These are phyloP conservation scores for Musa itinerans DNA, from an alignment of 176 grass and related monocot genomes.

Conservation along the genomic window DNA sequence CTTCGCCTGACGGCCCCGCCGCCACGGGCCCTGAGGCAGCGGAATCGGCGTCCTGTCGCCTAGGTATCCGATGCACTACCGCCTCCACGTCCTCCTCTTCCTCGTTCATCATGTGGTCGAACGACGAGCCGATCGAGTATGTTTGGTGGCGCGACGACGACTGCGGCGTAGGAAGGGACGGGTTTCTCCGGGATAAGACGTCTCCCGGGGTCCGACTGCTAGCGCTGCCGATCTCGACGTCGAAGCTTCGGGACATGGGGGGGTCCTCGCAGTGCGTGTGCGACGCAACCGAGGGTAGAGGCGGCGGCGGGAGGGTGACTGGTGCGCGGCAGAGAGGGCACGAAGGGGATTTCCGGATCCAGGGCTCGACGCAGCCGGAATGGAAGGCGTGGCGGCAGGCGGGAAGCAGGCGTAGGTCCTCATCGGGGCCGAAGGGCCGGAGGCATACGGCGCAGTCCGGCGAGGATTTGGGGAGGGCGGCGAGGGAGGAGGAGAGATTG, in stretches of 20 bases:
- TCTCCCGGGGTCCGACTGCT: conserved; percentile 33
- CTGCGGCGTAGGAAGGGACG: not conserved
- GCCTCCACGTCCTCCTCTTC: too few relatives aligned
- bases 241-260: conserved; percentile 45
- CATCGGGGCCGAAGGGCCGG: conserved; percentile 54
- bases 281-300: conserved; percentile 19
- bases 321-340: conserved; percentile 82
- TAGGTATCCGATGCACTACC: not conserved
- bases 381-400: conserved; percentile 90
- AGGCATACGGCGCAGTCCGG: conserved; percentile 91
- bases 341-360: conserved; percentile 69
- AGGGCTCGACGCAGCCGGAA: conserved; percentile 65
- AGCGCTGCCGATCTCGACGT: conserved; percentile 72
- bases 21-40: conserved; percentile 7
- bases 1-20: conserved; percentile 19
- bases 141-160: conserved; percentile 25
- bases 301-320: conserved; percentile 51
- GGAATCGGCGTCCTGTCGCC: not conserved
- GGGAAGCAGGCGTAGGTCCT: conserved; percentile 76
- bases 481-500: conserved; percentile 33
- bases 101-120: conserved; percentile 56
- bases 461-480: conserved; percentile 67
- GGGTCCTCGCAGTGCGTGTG: conserved; percentile 20
- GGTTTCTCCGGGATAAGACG: not conserved
- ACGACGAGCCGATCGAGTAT: conserved; percentile 54